These are phyloP conservation scores for Aspergillus fumigatiaffinis DNA, from an alignment of 2,329 filamentous ascomycete genomes.

Conservation along the genomic window DNA sequence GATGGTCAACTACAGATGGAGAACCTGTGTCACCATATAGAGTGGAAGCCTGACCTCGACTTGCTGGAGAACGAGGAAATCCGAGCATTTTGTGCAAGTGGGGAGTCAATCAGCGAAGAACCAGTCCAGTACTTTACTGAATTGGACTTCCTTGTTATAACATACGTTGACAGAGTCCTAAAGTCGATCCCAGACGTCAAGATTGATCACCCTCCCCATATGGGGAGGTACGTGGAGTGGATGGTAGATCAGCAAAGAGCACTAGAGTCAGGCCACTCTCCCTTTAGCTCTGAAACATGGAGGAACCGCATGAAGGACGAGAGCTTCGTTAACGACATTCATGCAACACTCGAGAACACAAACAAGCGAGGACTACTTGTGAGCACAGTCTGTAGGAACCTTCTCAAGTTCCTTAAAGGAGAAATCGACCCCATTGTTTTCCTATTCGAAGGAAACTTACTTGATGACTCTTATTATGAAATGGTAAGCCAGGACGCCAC, in stretches of 20 bases:
- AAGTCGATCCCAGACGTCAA: not conserved
- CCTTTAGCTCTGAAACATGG: not conserved
- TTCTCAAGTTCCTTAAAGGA: not conserved
- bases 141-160: conserved; percentile 1
- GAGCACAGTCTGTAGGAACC: not conserved
- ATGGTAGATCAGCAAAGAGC: not conserved
- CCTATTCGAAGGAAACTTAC: not conserved
- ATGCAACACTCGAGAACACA: not conserved
- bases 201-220: not conserved
- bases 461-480: conserved; percentile 2
- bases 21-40: conserved; percentile 1
- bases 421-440: not conserved
- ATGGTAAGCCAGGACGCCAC: not conserved
- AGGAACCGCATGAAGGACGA: not conserved
- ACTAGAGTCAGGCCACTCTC: not conserved
- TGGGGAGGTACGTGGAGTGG: not conserved
- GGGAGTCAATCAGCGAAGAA: not conserved
- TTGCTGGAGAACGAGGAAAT: not conserved
- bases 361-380: not conserved
- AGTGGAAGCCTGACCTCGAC: conserved; percentile 4
- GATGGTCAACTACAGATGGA: not conserved
- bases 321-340: not conserved
- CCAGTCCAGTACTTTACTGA: not conserved
- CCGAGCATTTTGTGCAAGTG: not conserved
- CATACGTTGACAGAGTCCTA: not conserved